Percentiles rank a stretch among this genome's conserved stretches.
Evolutionary conservation across 768 basidiomycete genomes (phyloP).

Genomic region (Auriculariales sp.): DNA sequence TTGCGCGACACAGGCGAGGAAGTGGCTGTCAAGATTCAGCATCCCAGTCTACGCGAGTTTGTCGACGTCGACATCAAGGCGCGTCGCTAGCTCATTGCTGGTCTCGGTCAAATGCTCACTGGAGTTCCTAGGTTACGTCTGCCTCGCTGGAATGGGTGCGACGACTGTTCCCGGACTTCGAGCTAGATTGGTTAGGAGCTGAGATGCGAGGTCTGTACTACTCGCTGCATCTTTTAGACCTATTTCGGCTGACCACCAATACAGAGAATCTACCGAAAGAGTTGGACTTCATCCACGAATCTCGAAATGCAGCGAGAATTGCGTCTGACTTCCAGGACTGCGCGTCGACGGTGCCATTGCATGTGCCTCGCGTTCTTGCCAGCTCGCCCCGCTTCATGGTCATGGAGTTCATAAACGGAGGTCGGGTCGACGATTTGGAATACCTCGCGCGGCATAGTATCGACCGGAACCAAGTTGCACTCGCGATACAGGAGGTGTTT

Average conservation of each 20-base stretch:
- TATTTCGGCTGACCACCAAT: too few species aligned
- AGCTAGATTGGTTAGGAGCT: constrained; percentile 83
- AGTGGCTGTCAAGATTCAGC: constrained; percentile 91
- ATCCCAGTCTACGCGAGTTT: constrained; percentile 87
- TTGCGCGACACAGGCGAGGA: constrained; percentile 44
- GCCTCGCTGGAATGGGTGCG: constrained; percentile 67
- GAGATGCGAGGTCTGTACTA: too few species aligned
- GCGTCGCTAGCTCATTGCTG: constrained; percentile 8
- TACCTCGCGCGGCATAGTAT: constrained; percentile 74
- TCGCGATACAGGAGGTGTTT: constrained; percentile 85
- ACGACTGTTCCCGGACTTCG: constrained; percentile 88
- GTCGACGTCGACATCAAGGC: constrained; percentile 83
- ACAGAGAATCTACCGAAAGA: constrained; percentile 82
- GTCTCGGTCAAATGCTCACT: neutral
- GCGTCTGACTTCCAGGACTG: constrained; percentile 52
- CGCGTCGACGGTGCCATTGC: constrained; percentile 50
- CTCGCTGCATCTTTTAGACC: too few species aligned
- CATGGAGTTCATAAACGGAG: constrained; percentile 91
- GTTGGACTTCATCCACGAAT: constrained; percentile 91
- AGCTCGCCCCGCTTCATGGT: constrained; percentile 76
- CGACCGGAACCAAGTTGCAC: constrained; percentile 84
- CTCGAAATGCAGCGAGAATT: constrained; percentile 65
- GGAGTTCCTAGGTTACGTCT: constrained; percentile 23
- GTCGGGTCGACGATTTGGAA: constrained; percentile 71
- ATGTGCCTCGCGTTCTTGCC: constrained; percentile 66